Percentiles rank a stretch among this genome's conserved stretches.
Conservation (phyloP, 345 rosid genomes). For the Gossypium herbaceum region DNA sequence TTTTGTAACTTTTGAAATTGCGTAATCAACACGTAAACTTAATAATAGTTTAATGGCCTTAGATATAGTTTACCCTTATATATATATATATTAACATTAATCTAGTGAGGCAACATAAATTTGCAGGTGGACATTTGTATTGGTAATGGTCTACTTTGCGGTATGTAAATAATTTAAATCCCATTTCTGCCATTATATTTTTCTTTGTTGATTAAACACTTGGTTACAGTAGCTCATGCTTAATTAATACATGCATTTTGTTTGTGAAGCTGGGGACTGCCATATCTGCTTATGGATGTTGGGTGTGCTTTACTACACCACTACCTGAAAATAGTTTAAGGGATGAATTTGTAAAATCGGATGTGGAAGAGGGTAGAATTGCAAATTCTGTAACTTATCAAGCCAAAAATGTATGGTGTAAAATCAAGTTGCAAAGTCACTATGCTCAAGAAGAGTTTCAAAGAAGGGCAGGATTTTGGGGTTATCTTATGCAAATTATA, state of each 20-base stretch:
- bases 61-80: too few species aligned
- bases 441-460: conserved; percentile 37
- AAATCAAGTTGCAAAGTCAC: conserved; percentile 39
- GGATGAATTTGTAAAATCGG: conserved; percentile 19
- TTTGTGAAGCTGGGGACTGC: conserved; percentile 54
- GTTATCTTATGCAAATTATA: conserved; percentile 63
- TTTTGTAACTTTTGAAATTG: too few species aligned
- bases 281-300: conserved; percentile 73
- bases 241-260: background rate
- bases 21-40: too few species aligned
- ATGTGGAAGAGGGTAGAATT: conserved; percentile 24
- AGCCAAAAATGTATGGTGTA: conserved; percentile 24
- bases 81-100: background rate
- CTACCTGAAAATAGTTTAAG: conserved; percentile 23
- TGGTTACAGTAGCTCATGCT: background rate
- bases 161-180: conserved; percentile 38
- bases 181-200: background rate
- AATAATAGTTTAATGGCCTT: background rate
- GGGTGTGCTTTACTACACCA: conserved; percentile 28
- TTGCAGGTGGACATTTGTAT: conserved; percentile 84
- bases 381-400: conserved; percentile 3
- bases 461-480: conserved; percentile 58
- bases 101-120: conserved; percentile 10
- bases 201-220: background rate
- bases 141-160: conserved; percentile 79